These are phyloP conservation scores for Candida nanaspora DNA, from an alignment of 805 yeast species.

Conservation along the genomic window DNA sequence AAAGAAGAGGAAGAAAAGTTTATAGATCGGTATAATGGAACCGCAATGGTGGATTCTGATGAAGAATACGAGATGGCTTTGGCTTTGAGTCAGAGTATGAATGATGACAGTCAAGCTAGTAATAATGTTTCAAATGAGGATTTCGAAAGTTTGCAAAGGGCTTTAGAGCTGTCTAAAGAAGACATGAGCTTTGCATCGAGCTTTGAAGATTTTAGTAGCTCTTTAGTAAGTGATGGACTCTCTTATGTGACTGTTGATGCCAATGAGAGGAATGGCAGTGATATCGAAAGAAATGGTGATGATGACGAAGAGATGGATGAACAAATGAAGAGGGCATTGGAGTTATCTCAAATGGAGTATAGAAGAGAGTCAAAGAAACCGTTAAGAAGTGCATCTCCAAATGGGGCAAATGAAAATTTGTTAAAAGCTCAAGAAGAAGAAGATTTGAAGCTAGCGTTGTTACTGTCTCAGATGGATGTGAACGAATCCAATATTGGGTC, in stretches of 20 bases:
- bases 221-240: too few relatives aligned
- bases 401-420: not conserved
- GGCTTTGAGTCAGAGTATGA: conserved; percentile 30
- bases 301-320: conserved; percentile 16
- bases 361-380: conserved; percentile 1
- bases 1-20: conserved; percentile 19
- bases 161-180: not conserved
- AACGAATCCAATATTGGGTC: not conserved
- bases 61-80: conserved; percentile 36
- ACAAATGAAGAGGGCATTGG: conserved; percentile 21
- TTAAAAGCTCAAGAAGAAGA: conserved; percentile 3
- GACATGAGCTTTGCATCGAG: conserved; percentile 5
- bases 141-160: not conserved
- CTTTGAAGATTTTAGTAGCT: conserved; percentile 6
- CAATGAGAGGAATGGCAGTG: not conserved
- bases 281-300: not conserved
- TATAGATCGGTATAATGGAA: conserved; percentile 42
- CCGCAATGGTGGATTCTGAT: conserved; percentile 27
- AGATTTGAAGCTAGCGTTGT: conserved; percentile 10
- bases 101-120: not conserved
- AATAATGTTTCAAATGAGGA: not conserved
- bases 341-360: conserved; percentile 12
- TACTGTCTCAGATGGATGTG: conserved; percentile 5
- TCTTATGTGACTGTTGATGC: too few relatives aligned
- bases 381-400: not conserved